Percentiles rank a stretch among this genome's conserved stretches.
Evolutionary conservation across 129 eudicot species (phyloP).

Genomic region (Pulicaria dysenterica): DNA sequence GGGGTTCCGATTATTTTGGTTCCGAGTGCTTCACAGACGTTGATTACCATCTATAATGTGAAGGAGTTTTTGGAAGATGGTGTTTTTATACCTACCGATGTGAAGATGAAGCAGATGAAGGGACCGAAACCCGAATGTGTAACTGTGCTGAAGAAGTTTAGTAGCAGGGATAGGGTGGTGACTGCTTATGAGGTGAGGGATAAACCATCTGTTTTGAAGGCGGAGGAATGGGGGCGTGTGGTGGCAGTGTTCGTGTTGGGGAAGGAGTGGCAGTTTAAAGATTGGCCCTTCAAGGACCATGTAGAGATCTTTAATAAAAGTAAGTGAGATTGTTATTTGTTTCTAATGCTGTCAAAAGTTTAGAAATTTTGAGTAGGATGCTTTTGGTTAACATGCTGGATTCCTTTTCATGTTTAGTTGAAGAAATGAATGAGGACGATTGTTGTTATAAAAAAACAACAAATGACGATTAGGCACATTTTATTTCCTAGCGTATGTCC

Average conservation of each 20-base stretch:
- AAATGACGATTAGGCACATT: not conserved
- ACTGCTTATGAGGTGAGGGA: slow-evolving; percentile 97
- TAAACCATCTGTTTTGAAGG: slow-evolving; percentile 79
- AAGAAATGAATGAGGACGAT: too few species aligned
- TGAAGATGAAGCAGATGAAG: slow-evolving; percentile 87
- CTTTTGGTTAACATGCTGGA: not conserved
- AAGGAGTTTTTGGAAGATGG: slow-evolving; percentile 99
- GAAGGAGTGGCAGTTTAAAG: slow-evolving; percentile 99
- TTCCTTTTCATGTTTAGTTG: not conserved
- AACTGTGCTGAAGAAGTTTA: slow-evolving; percentile 93
- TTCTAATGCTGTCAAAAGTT: not conserved
- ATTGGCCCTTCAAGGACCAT: slow-evolving; percentile 98
- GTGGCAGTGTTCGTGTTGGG: slow-evolving; percentile 95
- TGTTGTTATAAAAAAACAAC: too few species aligned
- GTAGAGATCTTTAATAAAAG: slow-evolving; percentile 95
- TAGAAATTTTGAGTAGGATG: not conserved
- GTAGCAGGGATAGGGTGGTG: slow-evolving; percentile 90
- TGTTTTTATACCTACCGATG: slow-evolving; percentile 87
- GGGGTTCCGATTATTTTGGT: slow-evolving; percentile 97
- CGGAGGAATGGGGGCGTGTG: slow-evolving; percentile 96
- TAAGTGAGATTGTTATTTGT: slow-evolving; percentile 34
- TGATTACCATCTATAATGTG: slow-evolving; percentile 92
- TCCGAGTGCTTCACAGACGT: slow-evolving; percentile 85
- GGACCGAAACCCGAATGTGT: slow-evolving; percentile 95
- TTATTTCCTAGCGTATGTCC: not conserved